Base-by-base conservation (phyloP, 768 basidiomycete species). In the Tulasnella calospora region DNA sequence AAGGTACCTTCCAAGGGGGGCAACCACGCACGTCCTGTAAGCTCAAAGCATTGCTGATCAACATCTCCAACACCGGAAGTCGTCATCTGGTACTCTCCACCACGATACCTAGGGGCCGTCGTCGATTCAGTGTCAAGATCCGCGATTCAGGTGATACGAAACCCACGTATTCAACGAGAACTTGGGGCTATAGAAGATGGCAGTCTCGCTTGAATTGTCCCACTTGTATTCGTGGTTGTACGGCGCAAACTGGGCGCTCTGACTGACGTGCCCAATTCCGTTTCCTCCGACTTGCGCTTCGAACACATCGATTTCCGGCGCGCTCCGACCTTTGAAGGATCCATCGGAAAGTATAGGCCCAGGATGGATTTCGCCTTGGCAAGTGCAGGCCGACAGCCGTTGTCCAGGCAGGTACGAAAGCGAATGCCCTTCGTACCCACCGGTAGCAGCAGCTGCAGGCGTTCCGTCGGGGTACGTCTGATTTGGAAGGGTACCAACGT, bases 261-360 rank as follows among this genome's bases (percentile, higher is more conserved):
- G 94, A 8, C 94, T 96, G 23, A 96, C 94, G 80, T 90, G 86
- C 10, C 89, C 90, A 15, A 80, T 82, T 7, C 61, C 41, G 30
- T 47, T 76, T 35, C 57, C 69, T 36, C 35, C 69, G 21, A 72
- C 73, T 38, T 40, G 70, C 41, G 95, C 92, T 85, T 96, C 95
- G 82, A 96, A 91, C 38, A 95, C 86, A 86, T 97, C 95, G 57
- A 97, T 95, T 84, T 97, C 95, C 1, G 95, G 95, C 5, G 95
- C 93, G 38, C 91, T 83, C 72, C 95, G 89, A 15, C 94, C 95
- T 33, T 92, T 89, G 82, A 89, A 96, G 2, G 91, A 87, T 40
- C 95, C 95, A 80, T 97, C 93, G 0, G 85, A 79, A 79, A 91
- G 90, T 71, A 89, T 84, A 33, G 96, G 96, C 12, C 96, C 96